These are phyloP conservation scores for Penicillium verrucosum DNA, from an alignment of 2,329 filamentous ascomycete species.

Conservation along the genomic window DNA sequence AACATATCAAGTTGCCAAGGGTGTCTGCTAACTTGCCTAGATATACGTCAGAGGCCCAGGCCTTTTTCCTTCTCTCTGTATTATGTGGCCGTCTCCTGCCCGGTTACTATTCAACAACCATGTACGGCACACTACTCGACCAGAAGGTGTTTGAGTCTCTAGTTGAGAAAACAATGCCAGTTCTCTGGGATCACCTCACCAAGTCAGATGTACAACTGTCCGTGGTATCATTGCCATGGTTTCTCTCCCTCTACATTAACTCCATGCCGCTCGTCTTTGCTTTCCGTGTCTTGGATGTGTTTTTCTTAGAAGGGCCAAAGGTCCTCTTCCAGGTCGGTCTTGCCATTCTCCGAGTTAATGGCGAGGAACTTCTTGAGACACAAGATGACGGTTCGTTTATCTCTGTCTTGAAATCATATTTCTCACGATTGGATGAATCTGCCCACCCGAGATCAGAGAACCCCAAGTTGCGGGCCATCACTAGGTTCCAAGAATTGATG, in stretches of 20 bases:
- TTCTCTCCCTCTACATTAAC: conserved; percentile 96
- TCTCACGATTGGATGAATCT: conserved; percentile 87
- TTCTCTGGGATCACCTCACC: conserved; percentile 96
- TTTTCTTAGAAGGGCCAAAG: conserved; percentile 96
- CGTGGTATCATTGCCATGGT: conserved; percentile 96
- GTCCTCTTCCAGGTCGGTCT: conserved; percentile 95
- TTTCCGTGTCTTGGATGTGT: conserved; percentile 93
- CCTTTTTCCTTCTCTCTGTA: conserved; percentile 88
- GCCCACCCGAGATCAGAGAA: conserved; percentile 96
- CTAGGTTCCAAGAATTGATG: conserved; percentile 96
- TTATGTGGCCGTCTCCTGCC: conserved; percentile 90
- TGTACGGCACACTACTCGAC: conserved; percentile 96
- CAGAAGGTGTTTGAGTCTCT: conserved; percentile 96
- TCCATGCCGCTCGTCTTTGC: conserved; percentile 98
- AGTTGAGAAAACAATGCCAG: conserved; percentile 98
- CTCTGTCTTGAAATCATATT: conserved; percentile 91
- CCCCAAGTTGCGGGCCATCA: conserved; percentile 87
- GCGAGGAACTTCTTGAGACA: conserved; percentile 90
- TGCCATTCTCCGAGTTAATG: conserved; percentile 95
- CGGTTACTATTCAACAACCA: conserved; percentile 97
- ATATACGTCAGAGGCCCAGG: conserved; percentile 94
- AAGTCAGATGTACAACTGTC: conserved; percentile 96
- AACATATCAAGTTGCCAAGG: background rate
- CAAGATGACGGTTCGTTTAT: conserved; percentile 95
- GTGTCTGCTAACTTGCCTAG: conserved; percentile 40